Evolutionary conservation across 805 yeast genomes (phyloP).

Genomic region (Tetrapisispora phaffii): DNA sequence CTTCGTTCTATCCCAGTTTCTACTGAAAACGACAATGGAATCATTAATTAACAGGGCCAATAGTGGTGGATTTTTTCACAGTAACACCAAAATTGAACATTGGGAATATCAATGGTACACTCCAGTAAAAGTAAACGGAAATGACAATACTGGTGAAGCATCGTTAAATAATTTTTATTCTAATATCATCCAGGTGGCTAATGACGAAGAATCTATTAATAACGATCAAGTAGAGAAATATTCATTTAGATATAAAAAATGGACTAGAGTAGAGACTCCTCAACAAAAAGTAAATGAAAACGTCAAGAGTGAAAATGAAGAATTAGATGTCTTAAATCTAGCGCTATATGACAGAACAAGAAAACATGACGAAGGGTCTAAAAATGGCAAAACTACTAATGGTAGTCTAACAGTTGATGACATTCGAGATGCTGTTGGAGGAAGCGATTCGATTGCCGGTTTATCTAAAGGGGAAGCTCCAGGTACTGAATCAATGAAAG

Average conservation of each 20-base stretch:
- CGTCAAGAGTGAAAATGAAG: slow-evolving; percentile 1
- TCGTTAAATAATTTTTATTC: slow-evolving; percentile 1
- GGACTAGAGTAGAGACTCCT: slow-evolving; percentile 13
- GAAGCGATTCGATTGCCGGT: slow-evolving; percentile 38
- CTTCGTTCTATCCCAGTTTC: background rate
- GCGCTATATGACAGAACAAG: slow-evolving; percentile 2
- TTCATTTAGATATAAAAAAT: slow-evolving; percentile 18
- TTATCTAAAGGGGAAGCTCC: slow-evolving; percentile 12
- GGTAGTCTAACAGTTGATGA: slow-evolving; percentile 20
- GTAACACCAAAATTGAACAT: slow-evolving; percentile 10
- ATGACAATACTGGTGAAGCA: background rate
- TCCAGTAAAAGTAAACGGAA: slow-evolving; percentile 12
- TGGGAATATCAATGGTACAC: slow-evolving; percentile 30
- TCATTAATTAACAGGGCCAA: slow-evolving; percentile 21
- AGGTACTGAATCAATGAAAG: background rate
- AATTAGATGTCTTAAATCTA: slow-evolving; percentile 7
- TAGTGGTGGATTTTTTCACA: slow-evolving; percentile 10
- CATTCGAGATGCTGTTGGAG: slow-evolving; percentile 47
- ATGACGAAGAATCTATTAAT: background rate
- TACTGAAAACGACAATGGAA: slow-evolving; percentile 3
- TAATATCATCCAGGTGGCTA: slow-evolving; percentile 4
- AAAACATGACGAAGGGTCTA: background rate
- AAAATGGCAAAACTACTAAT: background rate
- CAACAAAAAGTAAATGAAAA: background rate
- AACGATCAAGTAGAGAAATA: slow-evolving; percentile 10